Conservation (phyloP, 345 rosid genomes). For the Anastatica hierochuntica region DNA sequence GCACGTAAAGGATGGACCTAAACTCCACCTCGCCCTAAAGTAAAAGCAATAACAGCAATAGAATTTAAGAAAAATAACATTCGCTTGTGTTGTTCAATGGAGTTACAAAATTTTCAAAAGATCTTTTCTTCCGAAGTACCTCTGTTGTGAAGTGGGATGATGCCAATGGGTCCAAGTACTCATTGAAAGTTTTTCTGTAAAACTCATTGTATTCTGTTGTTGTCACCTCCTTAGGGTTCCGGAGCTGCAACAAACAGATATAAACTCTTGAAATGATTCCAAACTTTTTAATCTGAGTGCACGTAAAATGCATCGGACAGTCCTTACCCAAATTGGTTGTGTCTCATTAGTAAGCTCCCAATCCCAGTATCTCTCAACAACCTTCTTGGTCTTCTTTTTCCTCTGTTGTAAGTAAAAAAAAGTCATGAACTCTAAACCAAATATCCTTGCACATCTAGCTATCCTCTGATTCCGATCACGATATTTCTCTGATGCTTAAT, state of each 20-base stretch:
- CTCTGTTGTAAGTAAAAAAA: constrained; percentile 35
- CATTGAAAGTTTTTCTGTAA: constrained; percentile 77
- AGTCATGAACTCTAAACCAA: neutral
- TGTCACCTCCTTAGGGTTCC: constrained; percentile 81
- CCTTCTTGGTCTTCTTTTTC: constrained; percentile 88
- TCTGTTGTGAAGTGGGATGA: constrained; percentile 97
- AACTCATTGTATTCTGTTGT: constrained; percentile 89
- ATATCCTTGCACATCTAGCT: neutral
- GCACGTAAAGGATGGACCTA: constrained; percentile 88
- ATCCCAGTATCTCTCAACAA: constrained; percentile 95
- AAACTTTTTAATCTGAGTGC: neutral
- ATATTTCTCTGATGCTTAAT: too few relatives aligned
- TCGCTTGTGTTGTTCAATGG: neutral
- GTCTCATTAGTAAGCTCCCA: constrained; percentile 96
- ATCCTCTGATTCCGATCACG: neutral
- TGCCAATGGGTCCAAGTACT: constrained; percentile 88
- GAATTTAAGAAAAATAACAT: neutral
- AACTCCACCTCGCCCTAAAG: constrained; percentile 99
- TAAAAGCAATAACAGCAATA: too few relatives aligned
- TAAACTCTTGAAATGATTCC: neutral
- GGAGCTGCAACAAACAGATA: constrained; percentile 59
- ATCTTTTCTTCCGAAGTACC: too few relatives aligned
- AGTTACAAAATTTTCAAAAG: too few relatives aligned
- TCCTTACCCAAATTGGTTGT: constrained; percentile 83
- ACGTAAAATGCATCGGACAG: neutral